Base-by-base conservation (phyloP, 495 filamentous ascomycete genomes). In the Aspergillus biplanus region DNA sequence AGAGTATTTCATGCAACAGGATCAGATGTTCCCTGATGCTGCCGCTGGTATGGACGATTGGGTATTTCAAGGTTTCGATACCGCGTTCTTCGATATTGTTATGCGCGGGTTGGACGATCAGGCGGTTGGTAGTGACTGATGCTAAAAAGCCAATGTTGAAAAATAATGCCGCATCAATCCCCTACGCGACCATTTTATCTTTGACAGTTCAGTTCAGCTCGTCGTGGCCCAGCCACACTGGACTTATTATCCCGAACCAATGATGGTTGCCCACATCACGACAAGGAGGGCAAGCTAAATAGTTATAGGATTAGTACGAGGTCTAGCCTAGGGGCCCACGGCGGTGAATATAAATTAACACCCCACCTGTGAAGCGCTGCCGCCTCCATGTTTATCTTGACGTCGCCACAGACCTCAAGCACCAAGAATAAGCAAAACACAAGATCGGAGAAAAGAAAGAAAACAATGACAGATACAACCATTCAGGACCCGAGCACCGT, bases 351-450 rank as follows among this genome's bases (percentile, higher is more conserved):
- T 44, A 44, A 44, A 44, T 44, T 44, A n/a, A 44, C 39, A n/a
- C 7, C 39, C 12, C 39, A 4, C 12, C n/a, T 11, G n/a, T 5
- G 39, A 44, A 44, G 39, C 39, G 39, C 39, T 44, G 12, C 39
- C 39, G 39, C 39, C 1, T 8, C 4, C 12, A 8, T 44, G 7
- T 44, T 44, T n/a, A n/a, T n/a, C n/a, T n/a, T n/a, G n/a, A n/a
- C n/a, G n/a, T n/a, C n/a, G n/a, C n/a, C n/a, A 65, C 67, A 5
- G 72, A 72, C 18, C 48, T 31, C 11, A 53, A 53, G 2, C 50
- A 53, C 50, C 18, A 21, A 53, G 21, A 33, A 27, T 13, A 33
- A 53, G 50, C 50, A 32, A 33, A 33, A 44, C 39, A 44, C 39
- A 5, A 44, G 39, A 44, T 4, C 4, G 39, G n/a, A 9, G 39